Evolutionary conservation across 2,329 filamentous ascomycete species (phyloP).

Genomic region (Apiospora rasikravindrae): DNA sequence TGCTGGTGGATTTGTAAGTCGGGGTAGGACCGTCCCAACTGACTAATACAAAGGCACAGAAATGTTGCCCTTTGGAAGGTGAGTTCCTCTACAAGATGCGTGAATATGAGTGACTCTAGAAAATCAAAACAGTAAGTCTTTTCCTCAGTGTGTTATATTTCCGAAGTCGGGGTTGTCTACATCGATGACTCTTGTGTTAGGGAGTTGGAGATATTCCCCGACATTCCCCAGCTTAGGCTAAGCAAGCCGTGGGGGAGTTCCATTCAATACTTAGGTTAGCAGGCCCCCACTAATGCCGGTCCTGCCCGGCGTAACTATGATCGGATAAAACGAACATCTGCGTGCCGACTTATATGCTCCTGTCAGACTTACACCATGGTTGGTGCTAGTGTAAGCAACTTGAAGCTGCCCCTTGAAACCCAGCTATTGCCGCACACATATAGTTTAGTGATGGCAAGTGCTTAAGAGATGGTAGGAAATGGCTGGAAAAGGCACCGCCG

Average conservation of each 20-base stretch:
- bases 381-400: not conserved
- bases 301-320: not conserved
- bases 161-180: not conserved
- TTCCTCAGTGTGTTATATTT: not conserved
- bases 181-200: not conserved
- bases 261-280: not conserved
- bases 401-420: not conserved
- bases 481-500: not conserved
- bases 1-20: not conserved
- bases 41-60: not conserved
- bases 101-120: not conserved
- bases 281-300: not conserved
- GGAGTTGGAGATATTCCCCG: slow-evolving; percentile 1
- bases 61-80: not conserved
- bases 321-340: not conserved
- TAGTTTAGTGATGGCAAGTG: not conserved
- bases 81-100: not conserved
- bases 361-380: not conserved
- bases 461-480: not conserved
- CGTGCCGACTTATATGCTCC: not conserved
- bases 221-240: slow-evolving; percentile 13
- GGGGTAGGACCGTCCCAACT: not conserved
- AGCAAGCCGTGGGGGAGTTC: not conserved
- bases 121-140: not conserved
- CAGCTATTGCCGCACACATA: not conserved